Conservation (phyloP, 2,329 filamentous ascomycete genomes). For the Fusarium decemcellulare region DNA sequence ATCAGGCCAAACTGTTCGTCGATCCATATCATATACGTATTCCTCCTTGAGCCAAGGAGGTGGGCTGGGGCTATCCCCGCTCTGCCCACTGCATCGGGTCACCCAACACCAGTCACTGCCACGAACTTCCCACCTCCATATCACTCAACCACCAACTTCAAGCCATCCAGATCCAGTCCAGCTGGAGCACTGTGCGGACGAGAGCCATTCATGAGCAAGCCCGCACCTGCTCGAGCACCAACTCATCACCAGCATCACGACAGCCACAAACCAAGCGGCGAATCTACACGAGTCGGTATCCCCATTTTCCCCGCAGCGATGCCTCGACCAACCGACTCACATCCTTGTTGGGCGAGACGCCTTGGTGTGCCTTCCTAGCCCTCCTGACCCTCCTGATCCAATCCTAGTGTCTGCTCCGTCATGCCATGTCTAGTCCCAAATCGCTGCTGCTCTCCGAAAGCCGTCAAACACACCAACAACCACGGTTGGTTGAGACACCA, state of each 20-base stretch:
- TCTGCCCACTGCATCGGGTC: slow-evolving; percentile 32
- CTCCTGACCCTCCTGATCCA: slow-evolving; percentile 1
- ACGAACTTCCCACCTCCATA: slow-evolving; percentile 6
- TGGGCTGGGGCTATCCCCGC: slow-evolving; percentile 26
- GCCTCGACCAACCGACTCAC: slow-evolving; percentile 10
- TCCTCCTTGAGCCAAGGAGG: slow-evolving; percentile 18
- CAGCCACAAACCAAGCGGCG: neutral
- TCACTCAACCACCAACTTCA: neutral
- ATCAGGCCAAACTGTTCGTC: slow-evolving; percentile 26
- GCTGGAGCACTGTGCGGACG: neutral
- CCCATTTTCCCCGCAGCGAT: slow-evolving; percentile 1
- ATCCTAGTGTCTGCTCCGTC: neutral
- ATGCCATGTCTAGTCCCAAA: neutral
- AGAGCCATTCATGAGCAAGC: neutral
- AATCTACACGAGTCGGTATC: neutral
- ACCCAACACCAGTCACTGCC: slow-evolving; percentile 9
- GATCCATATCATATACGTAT: slow-evolving; percentile 32
- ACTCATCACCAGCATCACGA: neutral
- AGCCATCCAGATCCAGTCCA: neutral
- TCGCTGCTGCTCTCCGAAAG: neutral
- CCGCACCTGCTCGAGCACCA: neutral
- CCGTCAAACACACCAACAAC: neutral
- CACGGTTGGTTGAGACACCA: too few relatives aligned
- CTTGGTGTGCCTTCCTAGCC: neutral
- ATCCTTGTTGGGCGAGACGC: slow-evolving; percentile 8